A percentile compares a stretch with the other conserved stretches of the same genome.
These are phyloP conservation scores for Penicillium pancosmium DNA, from an alignment of 495 filamentous ascomycete species.

Conservation along the genomic window DNA sequence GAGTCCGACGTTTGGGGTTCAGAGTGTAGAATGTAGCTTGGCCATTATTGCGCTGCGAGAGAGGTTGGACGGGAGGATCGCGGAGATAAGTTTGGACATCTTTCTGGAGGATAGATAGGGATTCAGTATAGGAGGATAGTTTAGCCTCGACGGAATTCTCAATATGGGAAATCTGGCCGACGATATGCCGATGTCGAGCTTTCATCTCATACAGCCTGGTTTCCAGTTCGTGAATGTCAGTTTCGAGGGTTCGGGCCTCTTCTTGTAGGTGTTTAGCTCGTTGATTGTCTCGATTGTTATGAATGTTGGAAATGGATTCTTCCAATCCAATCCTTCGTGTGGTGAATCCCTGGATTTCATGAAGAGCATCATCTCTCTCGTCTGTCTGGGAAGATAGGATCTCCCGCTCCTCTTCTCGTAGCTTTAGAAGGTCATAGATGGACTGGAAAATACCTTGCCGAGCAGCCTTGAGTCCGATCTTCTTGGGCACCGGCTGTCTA, in stretches of 20 bases:
- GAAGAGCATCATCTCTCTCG: slow-evolving; percentile 59
- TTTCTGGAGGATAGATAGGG: slow-evolving; percentile 56
- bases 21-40: slow-evolving; percentile 53
- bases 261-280: slow-evolving; percentile 43
- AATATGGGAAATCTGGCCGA: slow-evolving; percentile 61
- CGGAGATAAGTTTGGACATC: slow-evolving; percentile 47
- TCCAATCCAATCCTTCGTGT: slow-evolving; percentile 51
- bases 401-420: slow-evolving; percentile 72
- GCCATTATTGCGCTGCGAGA: slow-evolving; percentile 25
- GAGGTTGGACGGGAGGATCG: slow-evolving; percentile 49
- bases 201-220: slow-evolving; percentile 68
- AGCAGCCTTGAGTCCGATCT: slow-evolving; percentile 65
- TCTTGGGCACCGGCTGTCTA: slow-evolving; percentile 60
- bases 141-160: slow-evolving; percentile 65
- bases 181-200: slow-evolving; percentile 61
- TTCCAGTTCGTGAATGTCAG: slow-evolving; percentile 67
- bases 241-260: slow-evolving; percentile 55
- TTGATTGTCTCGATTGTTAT: slow-evolving; percentile 41
- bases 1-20: slow-evolving; percentile 68
- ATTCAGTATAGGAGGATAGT: slow-evolving; percentile 60
- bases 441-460: slow-evolving; percentile 69
- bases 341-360: slow-evolving; percentile 62
- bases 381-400: slow-evolving; percentile 59
- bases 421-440: slow-evolving; percentile 70
- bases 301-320: slow-evolving; percentile 46